A percentile compares a stretch with the other conserved stretches of the same genome.
Evolutionary conservation across 768 basidiomycete species (phyloP).

Genomic region (Agaricus blazei): DNA sequence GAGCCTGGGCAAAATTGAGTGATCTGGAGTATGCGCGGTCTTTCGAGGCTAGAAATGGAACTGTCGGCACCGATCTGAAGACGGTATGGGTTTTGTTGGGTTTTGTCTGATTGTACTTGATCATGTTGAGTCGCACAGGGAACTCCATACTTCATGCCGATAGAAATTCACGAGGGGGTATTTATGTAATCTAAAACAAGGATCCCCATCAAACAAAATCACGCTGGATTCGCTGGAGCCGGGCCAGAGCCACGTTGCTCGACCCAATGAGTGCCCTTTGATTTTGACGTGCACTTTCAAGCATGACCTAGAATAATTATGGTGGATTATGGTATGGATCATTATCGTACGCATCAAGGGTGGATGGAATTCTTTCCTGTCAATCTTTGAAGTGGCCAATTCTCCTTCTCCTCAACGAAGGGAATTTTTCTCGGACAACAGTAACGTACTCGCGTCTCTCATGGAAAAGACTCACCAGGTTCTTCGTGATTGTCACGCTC

Average conservation of each 20-base stretch:
- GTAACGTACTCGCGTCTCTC: not conserved
- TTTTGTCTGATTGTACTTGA: no score
- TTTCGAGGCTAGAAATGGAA: not conserved
- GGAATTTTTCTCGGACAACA: not conserved
- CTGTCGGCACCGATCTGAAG: no score
- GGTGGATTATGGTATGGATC: not conserved
- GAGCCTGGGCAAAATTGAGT: not conserved
- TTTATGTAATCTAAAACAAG: not conserved
- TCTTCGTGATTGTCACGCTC: no score
- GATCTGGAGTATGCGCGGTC: conserved; percentile 10
- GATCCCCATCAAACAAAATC: no score
- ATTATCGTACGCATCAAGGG: not conserved
- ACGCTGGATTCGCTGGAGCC: no score
- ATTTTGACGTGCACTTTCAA: not conserved
- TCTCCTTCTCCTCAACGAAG: not conserved
- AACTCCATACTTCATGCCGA: no score
- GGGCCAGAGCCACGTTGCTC: not conserved
- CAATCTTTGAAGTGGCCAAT: not conserved
- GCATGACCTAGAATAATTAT: not conserved
- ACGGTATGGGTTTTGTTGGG: no score
- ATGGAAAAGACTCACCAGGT: no score
- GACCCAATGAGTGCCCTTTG: not conserved
- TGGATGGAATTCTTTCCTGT: not conserved
- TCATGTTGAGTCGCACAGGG: no score
- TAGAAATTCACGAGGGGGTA: no score